Base-by-base conservation (phyloP, 2,329 filamentous ascomycete genomes). In the Colletotrichum sublineola region DNA sequence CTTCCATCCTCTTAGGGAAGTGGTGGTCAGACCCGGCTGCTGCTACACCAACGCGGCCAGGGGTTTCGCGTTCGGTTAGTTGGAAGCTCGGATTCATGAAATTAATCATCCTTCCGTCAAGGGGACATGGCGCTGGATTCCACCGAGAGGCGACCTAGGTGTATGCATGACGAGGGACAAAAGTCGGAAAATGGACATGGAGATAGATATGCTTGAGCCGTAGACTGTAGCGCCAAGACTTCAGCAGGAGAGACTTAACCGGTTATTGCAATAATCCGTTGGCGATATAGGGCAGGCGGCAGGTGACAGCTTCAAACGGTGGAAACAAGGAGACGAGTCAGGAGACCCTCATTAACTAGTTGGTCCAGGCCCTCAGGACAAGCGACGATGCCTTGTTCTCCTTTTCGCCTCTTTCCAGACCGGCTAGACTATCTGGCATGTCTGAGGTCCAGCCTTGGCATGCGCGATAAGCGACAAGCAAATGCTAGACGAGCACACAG, bases 391-490 rank as follows among this genome's bases (percentile, higher is more conserved):
- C 3, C 57, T 36, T 57, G 38, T 48, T 29, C 58, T 55, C 24
- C 40, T 33, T 40, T 24, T 38, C 48, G 42, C 52, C n/a, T 60
- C 53, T 56, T 56, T 56, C 38, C 58, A 46, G 50, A 64, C 53
- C 58, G 66, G 66, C 69, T 48, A 53, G 60, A 42, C 62, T 61
- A 48, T 36, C 50, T 40, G 33, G 66, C 70, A 60, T 61, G 66
- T 73, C 66, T 73, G 70, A 64, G 66, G 55, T 38, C 12, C 15
- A 46, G 53, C 20, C 70, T 70, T 70, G 70, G 70, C 70, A 55
- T 65, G 70, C 65, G 42, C 70, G 66, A 65, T 62, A 38, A 65
- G 61, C 70, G 61, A 70, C 48, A 33, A 64, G 69, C 60, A 61
- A 53, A 60, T 72, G 46, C 52, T 53, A 65, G 46, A 24, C 14